These are phyloP conservation scores for Trematosphaeria pertusa DNA, from an alignment of 2,329 filamentous ascomycete genomes.

Conservation along the genomic window DNA sequence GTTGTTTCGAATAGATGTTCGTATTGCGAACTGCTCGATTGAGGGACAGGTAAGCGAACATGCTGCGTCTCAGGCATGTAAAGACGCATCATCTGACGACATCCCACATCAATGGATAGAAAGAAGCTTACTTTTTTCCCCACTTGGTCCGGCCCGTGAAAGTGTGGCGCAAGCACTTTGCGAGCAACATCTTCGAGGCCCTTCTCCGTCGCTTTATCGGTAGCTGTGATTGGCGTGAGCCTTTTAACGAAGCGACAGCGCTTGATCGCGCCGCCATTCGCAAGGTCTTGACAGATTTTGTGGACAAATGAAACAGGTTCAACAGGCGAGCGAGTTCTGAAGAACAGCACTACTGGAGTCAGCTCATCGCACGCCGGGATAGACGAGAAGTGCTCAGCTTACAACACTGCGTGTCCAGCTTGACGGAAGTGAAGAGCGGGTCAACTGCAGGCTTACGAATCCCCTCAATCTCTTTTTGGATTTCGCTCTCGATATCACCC, in stretches of 20 bases:
- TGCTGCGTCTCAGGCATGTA: constrained; percentile 13
- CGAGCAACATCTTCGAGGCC: constrained; percentile 71
- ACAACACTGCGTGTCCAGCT: constrained; percentile 64
- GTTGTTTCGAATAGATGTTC: constrained; percentile 78
- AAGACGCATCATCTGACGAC: constrained; percentile 13
- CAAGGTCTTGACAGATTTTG: constrained; percentile 63
- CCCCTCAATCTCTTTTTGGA: constrained; percentile 72
- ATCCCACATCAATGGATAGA: constrained; percentile 3
- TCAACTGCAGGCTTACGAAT: constrained; percentile 61
- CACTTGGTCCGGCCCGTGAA: constrained; percentile 60
- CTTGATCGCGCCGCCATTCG: constrained; percentile 58
- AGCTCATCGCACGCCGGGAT: constrained; percentile 11
- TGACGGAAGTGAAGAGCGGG: constrained; percentile 60
- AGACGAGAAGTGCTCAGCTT: constrained; percentile 28
- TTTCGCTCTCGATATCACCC: constrained; percentile 73
- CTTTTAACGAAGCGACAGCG: constrained; percentile 66
- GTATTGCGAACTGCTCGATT: constrained; percentile 75
- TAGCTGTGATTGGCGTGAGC: constrained; percentile 64
- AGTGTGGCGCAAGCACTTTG: constrained; percentile 68
- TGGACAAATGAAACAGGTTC: constrained; percentile 68
- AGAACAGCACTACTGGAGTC: constrained; percentile 60
- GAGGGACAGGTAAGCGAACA: constrained; percentile 25
- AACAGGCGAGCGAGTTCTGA: constrained; percentile 62
- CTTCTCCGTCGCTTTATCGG: constrained; percentile 72
- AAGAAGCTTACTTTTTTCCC: constrained; percentile 60